These are phyloP conservation scores for Metahyphopichia silvanorum DNA, from an alignment of 805 yeast genomes.

Conservation along the genomic window DNA sequence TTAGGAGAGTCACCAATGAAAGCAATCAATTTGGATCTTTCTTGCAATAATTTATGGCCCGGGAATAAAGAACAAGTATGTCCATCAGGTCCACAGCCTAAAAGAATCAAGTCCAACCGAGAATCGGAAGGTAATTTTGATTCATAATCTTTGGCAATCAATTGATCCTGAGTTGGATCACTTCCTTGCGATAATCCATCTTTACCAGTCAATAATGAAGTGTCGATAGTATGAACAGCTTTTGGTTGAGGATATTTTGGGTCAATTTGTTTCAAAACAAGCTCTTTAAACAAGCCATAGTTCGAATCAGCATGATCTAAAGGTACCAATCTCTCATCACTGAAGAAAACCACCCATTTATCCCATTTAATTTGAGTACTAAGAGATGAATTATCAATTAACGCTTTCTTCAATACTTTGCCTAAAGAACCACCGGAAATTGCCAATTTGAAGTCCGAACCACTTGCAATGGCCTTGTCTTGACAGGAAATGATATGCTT, in stretches of 20 bases:
- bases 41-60: slow-evolving; percentile 65
- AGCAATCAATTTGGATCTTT: slow-evolving; percentile 51
- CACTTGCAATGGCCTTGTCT: slow-evolving; percentile 49
- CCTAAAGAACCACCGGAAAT: slow-evolving; percentile 91
- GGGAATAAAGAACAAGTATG: slow-evolving; percentile 95
- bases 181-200: slow-evolving; percentile 43
- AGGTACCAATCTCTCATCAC: slow-evolving; percentile 90
- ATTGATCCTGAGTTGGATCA: slow-evolving; percentile 40
- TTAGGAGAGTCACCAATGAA: slow-evolving; percentile 82
- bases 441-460: slow-evolving; percentile 63
- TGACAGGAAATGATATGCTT: slow-evolving; percentile 59
- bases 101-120: slow-evolving; percentile 60
- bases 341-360: slow-evolving; percentile 78
- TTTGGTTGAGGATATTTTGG: slow-evolving; percentile 48
- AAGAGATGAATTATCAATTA: slow-evolving; percentile 53
- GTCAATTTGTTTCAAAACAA: slow-evolving; percentile 51
- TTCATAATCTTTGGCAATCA: slow-evolving; percentile 65
- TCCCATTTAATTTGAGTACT: slow-evolving; percentile 55
- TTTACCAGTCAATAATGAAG: slow-evolving; percentile 51
- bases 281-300: slow-evolving; percentile 70
- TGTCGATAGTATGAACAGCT: slow-evolving; percentile 60
- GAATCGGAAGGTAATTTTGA: slow-evolving; percentile 46
- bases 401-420: slow-evolving; percentile 62
- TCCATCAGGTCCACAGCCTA: slow-evolving; percentile 96
- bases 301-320: slow-evolving; percentile 81